A percentile compares a stretch with the other conserved stretches of the same genome.
Conservation (phyloP, 2,329 filamentous ascomycete genomes). For the Fusarium sp. region DNA sequence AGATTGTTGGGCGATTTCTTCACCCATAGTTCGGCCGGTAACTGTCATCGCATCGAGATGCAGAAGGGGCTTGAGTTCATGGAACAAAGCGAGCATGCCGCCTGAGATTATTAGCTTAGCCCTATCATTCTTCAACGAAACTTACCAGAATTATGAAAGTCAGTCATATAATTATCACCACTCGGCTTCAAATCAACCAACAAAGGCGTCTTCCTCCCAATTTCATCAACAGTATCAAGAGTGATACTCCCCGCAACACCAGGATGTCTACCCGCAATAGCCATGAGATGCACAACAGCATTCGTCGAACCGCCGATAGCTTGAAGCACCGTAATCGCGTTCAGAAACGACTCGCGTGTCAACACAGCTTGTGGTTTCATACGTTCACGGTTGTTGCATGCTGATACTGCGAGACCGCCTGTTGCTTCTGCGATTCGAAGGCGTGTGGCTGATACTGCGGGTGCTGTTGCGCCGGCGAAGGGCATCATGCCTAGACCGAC, state of each 20-base stretch:
- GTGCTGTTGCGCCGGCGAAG: slow-evolving; percentile 80
- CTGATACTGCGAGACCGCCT: slow-evolving; percentile 72
- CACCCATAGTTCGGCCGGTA: slow-evolving; percentile 84
- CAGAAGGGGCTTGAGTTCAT: slow-evolving; percentile 79
- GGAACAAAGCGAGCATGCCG: slow-evolving; percentile 84
- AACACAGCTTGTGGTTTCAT: slow-evolving; percentile 77
- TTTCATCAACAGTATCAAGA: slow-evolving; percentile 80
- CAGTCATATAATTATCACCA: slow-evolving; percentile 88
- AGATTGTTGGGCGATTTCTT: slow-evolving; percentile 79
- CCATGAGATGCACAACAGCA: slow-evolving; percentile 85
- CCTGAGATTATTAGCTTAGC: slow-evolving; percentile 54
- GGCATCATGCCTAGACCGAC: slow-evolving; percentile 85
- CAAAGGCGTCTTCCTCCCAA: slow-evolving; percentile 81
- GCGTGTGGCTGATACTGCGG: slow-evolving; percentile 80
- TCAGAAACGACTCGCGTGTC: slow-evolving; percentile 81
- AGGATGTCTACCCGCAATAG: slow-evolving; percentile 81
- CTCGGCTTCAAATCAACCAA: slow-evolving; percentile 88
- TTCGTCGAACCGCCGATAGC: slow-evolving; percentile 88
- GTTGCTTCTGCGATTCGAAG: slow-evolving; percentile 84
- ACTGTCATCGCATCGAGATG: slow-evolving; percentile 82
- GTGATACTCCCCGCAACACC: slow-evolving; percentile 71
- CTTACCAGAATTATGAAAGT: slow-evolving; percentile 74
- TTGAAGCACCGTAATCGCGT: slow-evolving; percentile 88
- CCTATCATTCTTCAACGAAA: neutral
- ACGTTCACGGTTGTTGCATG: slow-evolving; percentile 71